A percentile compares a stretch with the other conserved stretches of the same genome.
Evolutionary conservation across 345 rosid species (phyloP).

Genomic region (Psidium guajava): DNA sequence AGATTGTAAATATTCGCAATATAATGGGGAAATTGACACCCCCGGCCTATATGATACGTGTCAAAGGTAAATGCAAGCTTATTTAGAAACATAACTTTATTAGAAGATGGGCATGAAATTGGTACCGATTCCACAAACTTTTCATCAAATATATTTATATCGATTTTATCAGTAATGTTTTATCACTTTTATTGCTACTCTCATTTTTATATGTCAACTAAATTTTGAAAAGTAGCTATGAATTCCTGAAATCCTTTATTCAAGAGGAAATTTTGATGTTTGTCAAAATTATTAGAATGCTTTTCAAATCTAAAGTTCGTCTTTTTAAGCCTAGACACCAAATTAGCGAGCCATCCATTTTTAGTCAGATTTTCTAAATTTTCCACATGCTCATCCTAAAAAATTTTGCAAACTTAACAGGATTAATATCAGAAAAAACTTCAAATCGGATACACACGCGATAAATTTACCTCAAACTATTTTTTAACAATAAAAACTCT

Average conservation of each 20-base stretch:
- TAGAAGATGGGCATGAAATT: background rate
- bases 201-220: background rate
- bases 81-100: background rate
- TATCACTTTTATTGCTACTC: background rate
- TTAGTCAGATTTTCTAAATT: background rate
- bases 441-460: too few species aligned
- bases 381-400: background rate
- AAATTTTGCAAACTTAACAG: background rate
- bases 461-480: too few species aligned
- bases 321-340: background rate
- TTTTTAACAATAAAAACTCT: too few species aligned
- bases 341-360: background rate
- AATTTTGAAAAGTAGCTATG: background rate
- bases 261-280: background rate
- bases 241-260: background rate
- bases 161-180: background rate
- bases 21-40: accelerated
- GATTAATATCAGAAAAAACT: too few species aligned
- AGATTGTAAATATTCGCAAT: background rate
- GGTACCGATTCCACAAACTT: background rate
- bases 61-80: background rate
- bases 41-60: background rate
- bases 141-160: background rate
- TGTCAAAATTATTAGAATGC: background rate
- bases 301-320: background rate